A percentile compares a stretch with the other conserved stretches of the same genome.
These are phyloP conservation scores for Vitis vinifera DNA, from an alignment of 164 flowering plant genomes.

Conservation along the genomic window DNA sequence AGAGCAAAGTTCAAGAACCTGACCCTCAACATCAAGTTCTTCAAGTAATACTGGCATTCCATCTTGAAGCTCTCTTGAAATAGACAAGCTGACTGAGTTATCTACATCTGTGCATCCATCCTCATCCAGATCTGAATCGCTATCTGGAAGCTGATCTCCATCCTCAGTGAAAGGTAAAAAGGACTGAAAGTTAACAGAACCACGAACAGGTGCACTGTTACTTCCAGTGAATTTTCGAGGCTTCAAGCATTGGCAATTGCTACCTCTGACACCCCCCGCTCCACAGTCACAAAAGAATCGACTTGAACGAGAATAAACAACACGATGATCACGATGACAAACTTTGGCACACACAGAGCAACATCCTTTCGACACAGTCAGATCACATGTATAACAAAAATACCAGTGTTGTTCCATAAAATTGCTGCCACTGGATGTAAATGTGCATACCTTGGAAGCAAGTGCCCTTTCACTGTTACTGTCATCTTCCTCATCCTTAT, in stretches of 20 bases:
- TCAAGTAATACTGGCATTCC: constrained; percentile 47
- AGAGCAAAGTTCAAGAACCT: constrained; percentile 66
- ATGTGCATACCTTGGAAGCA: constrained; percentile 96
- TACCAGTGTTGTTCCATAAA: constrained; percentile 99
- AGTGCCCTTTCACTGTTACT: constrained; percentile 80
- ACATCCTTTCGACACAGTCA: constrained; percentile 96
- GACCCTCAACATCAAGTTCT: constrained; percentile 77
- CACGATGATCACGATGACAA: constrained; percentile 98
- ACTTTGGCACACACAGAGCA: constrained; percentile 99
- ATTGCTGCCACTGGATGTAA: constrained; percentile 99
- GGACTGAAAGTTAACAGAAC: constrained; percentile 56
- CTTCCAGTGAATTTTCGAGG: constrained; percentile 81
- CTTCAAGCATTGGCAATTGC: constrained; percentile 93
- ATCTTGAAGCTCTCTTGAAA: constrained; percentile 74
- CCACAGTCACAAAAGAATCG: constrained; percentile 99
- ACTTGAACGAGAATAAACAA: constrained; percentile 97
- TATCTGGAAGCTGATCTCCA: constrained; percentile 76
- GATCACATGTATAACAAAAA: constrained; percentile 98
- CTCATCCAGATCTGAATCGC: constrained; percentile 92
- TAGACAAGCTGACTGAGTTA: constrained; percentile 50
- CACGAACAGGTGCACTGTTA: constrained; percentile 41
- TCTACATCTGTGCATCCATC: constrained; percentile 61
- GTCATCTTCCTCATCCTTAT: constrained; percentile 95
- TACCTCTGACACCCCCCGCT: constrained; percentile 97
- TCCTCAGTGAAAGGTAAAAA: constrained; percentile 73